Conservation (phyloP, 2,329 filamentous ascomycete species). For the Mycosphaerella arachidis region DNA sequence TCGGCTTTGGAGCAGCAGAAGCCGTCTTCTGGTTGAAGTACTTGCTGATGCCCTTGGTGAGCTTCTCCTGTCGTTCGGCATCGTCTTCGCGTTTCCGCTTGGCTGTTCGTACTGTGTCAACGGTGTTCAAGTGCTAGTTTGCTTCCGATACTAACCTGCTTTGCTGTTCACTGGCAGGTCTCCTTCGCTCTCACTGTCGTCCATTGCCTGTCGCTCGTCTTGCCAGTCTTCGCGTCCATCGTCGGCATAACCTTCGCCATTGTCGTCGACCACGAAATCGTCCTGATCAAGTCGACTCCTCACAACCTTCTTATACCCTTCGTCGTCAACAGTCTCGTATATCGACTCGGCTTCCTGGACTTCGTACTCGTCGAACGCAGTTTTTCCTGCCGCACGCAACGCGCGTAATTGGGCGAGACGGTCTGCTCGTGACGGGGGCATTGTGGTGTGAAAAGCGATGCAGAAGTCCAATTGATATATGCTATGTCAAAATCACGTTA, state of each 20-base stretch:
- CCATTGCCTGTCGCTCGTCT: constrained; percentile 58
- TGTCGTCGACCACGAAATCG: constrained; percentile 98
- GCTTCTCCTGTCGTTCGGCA: constrained; percentile 75
- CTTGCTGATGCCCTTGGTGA: constrained; percentile 86
- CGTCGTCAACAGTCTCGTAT: constrained; percentile 96
- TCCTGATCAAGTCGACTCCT: constrained; percentile 83
- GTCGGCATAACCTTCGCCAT: constrained; percentile 93
- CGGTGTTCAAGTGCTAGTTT: constrained; percentile 19
- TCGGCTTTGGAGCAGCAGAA: constrained; percentile 65
- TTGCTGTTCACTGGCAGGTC: constrained; percentile 57
- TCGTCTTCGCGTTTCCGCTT: constrained; percentile 89
- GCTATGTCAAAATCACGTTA: not conserved
- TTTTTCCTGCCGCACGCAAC: constrained; percentile 84
- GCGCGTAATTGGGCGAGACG: constrained; percentile 70
- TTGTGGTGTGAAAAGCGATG: constrained; percentile 11
- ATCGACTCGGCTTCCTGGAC: constrained; percentile 77
- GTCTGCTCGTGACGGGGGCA: constrained; percentile 32
- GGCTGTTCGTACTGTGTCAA: constrained; percentile 46
- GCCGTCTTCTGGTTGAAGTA: constrained; percentile 80
- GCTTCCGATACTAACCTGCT: constrained; percentile 43
- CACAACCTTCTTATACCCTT: constrained; percentile 94
- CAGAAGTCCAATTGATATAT: not conserved
- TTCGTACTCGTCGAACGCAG: constrained; percentile 80
- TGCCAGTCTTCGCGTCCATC: constrained; percentile 96
- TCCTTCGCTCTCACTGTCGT: constrained; percentile 73